Evolutionary conservation across 805 yeast species (phyloP).

Genomic region (Kluyveromyces lactis): DNA sequence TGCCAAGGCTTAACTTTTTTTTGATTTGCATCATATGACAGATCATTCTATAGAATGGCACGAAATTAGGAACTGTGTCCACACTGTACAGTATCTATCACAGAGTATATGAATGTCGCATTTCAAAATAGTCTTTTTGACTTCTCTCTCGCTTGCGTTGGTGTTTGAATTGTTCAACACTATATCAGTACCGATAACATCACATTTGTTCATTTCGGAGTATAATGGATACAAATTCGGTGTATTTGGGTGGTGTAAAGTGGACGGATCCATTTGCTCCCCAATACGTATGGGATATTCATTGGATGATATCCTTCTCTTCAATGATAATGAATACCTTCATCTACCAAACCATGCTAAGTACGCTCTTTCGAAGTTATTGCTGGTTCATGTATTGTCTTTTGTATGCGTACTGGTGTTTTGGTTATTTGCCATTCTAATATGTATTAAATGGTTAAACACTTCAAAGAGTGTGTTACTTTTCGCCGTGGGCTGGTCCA

Average conservation of each 20-base stretch:
- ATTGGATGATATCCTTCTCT: not conserved
- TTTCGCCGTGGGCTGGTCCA: constrained; percentile 46
- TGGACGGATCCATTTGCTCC: constrained; percentile 11
- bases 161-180: constrained; percentile 53
- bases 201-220: constrained; percentile 39
- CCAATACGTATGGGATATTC: constrained; percentile 16
- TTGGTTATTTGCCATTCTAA: constrained; percentile 32
- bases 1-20: too few species aligned
- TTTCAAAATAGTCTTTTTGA: not conserved
- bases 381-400: constrained; percentile 62
- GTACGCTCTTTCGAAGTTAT: constrained; percentile 47
- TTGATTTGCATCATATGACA: too few species aligned
- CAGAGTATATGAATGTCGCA: not conserved
- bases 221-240: constrained; percentile 50
- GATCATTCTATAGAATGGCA: too few species aligned
- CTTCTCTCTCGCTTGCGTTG: constrained; percentile 35
- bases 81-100: too few species aligned
- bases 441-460: constrained; percentile 32
- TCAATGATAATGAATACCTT: constrained; percentile 24
- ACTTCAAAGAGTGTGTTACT: constrained; percentile 38
- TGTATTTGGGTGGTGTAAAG: constrained; percentile 58
- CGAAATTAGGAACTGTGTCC: too few species aligned
- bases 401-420: constrained; percentile 45
- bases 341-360: constrained; percentile 53
- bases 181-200: constrained; percentile 52